phyloP scores from a whole-genome alignment of 768 basidiomycete genomes.

The Suillus bovinus region DNA sequence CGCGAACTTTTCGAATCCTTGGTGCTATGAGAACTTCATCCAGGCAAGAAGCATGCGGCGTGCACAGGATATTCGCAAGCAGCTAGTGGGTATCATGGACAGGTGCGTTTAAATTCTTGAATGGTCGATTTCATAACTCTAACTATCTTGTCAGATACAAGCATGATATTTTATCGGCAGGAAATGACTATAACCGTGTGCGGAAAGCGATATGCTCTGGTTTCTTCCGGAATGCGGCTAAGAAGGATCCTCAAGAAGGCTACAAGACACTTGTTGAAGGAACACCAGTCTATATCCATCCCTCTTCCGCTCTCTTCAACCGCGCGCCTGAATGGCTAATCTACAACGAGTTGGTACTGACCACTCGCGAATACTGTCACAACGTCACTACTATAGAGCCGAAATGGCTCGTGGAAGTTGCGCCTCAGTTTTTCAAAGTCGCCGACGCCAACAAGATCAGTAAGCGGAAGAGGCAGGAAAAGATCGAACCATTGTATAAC shows the following conservation, averaged over 20 bases:
- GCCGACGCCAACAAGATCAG: constrained; percentile 98
- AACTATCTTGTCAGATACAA: constrained; percentile 66
- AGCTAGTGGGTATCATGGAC: constrained; percentile 98
- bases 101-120: constrained; percentile 51
- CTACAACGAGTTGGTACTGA: constrained; percentile 94
- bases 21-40: constrained; percentile 99
- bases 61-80: constrained; percentile 97
- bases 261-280: constrained; percentile 98
- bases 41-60: constrained; percentile 96
- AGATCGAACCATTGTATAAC: constrained; percentile 95
- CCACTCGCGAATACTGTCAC: constrained; percentile 93
- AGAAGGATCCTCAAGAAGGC: constrained; percentile 97
- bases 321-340: constrained; percentile 95
- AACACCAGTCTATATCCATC: constrained; percentile 99
- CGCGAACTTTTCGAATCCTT: constrained; percentile 95
- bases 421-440: constrained; percentile 98
- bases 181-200: constrained; percentile 88
- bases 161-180: constrained; percentile 93
- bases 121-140: constrained; percentile 4
- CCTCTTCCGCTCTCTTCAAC: constrained; percentile 95
- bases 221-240: constrained; percentile 97
- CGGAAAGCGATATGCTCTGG: constrained; percentile 96
- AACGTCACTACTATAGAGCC: constrained; percentile 96
- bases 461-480: constrained; percentile 93
- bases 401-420: constrained; percentile 97